Conservation (phyloP, 2,329 filamentous ascomycete genomes). For the Colletotrichum echinochloae region DNA sequence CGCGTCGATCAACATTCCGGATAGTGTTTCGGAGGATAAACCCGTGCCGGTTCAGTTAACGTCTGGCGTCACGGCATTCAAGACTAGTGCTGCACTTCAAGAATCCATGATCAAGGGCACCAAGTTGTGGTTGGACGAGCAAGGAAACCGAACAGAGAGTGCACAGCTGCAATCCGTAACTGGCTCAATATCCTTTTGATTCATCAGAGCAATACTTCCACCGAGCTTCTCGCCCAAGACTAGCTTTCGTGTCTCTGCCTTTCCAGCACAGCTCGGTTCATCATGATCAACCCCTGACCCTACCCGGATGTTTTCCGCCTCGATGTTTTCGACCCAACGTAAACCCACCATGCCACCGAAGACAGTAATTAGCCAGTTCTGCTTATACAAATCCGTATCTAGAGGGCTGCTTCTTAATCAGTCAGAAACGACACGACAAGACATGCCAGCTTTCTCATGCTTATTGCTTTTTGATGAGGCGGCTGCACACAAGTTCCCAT, state of each 20-base stretch:
- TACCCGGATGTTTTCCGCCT: too few species aligned
- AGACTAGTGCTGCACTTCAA: conserved; percentile 71
- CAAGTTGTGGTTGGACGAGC: conserved; percentile 70
- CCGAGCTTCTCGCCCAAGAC: too few species aligned
- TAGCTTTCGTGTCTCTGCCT: neutral
- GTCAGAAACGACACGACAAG: neutral
- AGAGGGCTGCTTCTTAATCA: neutral
- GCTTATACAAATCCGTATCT: neutral
- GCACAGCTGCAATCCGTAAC: conserved; percentile 13
- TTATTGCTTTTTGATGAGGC: neutral
- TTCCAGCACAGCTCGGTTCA: neutral
- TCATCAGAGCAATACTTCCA: neutral
- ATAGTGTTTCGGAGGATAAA: conserved; percentile 66
- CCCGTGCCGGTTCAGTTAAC: conserved; percentile 66
- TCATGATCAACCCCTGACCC: neutral
- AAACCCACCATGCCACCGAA: neutral
- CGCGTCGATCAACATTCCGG: too few species aligned
- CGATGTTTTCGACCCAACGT: too few species aligned
- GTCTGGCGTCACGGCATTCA: conserved; percentile 69
- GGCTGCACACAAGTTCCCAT: neutral
- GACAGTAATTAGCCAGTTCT: neutral
- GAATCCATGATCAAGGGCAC: conserved; percentile 65
- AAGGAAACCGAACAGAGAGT: conserved; percentile 21
- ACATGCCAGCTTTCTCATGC: neutral
- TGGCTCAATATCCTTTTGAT: neutral